Percentiles rank a stretch among this genome's conserved stretches.
Evolutionary conservation across 345 rosid genomes (phyloP).

Genomic region (Physaria fendleri): DNA sequence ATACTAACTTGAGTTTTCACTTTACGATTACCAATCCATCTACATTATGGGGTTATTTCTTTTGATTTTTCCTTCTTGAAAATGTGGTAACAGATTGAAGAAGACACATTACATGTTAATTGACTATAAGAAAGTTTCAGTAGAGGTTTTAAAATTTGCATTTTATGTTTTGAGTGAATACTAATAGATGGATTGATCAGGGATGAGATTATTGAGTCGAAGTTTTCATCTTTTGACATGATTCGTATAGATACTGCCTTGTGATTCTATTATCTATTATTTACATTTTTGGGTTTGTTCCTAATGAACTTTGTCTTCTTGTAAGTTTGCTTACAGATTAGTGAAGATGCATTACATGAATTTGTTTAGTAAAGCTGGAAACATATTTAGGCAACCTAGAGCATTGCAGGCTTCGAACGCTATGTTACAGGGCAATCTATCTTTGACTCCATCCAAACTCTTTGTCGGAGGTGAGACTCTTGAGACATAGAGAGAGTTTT

Average conservation of each 20-base stretch:
- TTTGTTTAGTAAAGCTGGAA: slow-evolving; percentile 31
- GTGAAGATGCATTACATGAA: slow-evolving; percentile 32
- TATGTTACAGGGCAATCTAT: slow-evolving; percentile 30
- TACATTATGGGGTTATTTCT: neutral
- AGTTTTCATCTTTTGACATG: no score
- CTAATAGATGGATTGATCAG: no score
- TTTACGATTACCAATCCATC: neutral
- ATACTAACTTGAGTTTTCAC: neutral
- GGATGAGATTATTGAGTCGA: no score
- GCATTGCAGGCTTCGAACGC: slow-evolving; percentile 22
- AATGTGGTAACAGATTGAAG: no score
- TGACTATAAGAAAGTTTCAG: no score
- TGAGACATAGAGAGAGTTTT: neutral
- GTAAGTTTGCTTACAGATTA: slow-evolving; percentile 5
- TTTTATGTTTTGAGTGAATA: no score
- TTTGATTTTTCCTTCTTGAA: no score
- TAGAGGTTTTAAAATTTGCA: no score
- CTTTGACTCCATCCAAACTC: slow-evolving; percentile 31
- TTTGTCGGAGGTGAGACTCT: slow-evolving; percentile 19
- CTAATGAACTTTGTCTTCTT: neutral
- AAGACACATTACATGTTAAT: no score
- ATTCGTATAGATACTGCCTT: no score
- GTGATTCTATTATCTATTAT: no score
- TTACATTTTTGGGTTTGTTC: no score
- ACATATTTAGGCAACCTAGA: slow-evolving; percentile 32